Evolutionary conservation across 306 rosid genomes (phyloP), one percentile per base, ranked within the genome.

Genomic region (Vicia sativa): DNA sequence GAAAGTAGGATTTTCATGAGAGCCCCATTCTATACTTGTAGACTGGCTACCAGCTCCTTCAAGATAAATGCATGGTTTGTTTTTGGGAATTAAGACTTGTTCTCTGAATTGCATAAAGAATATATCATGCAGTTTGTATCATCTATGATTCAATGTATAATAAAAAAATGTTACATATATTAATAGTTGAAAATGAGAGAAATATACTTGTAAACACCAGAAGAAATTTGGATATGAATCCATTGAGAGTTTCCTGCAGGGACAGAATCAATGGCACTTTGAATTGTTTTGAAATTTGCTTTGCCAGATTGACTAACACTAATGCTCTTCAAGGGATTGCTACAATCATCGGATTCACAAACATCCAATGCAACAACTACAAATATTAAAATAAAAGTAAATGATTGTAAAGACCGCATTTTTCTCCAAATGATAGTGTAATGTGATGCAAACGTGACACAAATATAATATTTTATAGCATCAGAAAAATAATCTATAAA

Each of bases 41-140:
- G 9, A 28, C 0, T 23, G 9, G 2, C 16, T 60, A 6, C 76
- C 83, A 2, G 66, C 75, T 78, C 86, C 80, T 66, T 82, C 73
- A 13, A 82, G 80, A 62, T 66, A 78, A 55, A 78, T 56, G 76
- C 83, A 78, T 6, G 43, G 38, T 48, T 78, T 72, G 15, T 3
- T 2, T 0, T 0, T 7, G 4, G 42, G 6, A 29, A 82, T 66
- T 0, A 0, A 6, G 6, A 81, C 43, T 9, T 54, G 16, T 23
- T 82, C 78, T 18, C 83, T 82, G 78, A 12, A 31, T 5, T 29
- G n/a, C 31, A 62, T 18, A 2, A 42, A 69, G 4, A 14, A 59
- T 19, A 42, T 48, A 71, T 56, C 2, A n/a, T 10, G 43, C 0
- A 4, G 14, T 31, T 28, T 31, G 2, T 31, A 31, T 6, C 9